Base-by-base conservation (phyloP, 2,329 filamentous ascomycete genomes). In the Sclerotiophoma versabilis region DNA sequence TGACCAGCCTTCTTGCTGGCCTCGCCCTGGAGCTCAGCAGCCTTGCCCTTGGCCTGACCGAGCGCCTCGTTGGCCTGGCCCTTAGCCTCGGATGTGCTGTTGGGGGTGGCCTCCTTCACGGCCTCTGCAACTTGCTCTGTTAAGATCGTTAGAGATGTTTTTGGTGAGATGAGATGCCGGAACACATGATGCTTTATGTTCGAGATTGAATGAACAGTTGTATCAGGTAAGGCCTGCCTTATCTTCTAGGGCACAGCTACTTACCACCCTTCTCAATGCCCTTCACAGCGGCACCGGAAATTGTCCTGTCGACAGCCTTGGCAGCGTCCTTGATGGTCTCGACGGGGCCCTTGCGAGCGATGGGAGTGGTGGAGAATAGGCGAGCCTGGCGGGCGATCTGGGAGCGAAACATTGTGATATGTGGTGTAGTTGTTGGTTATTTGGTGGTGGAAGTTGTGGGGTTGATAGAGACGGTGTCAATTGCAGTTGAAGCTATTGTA, bases 191-290 rank as follows among this genome's bases (percentile, higher is more conserved):
- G 36, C 2, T 27, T 22, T 15, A 26, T 34, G 15, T 22, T 46
- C 30, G 7, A n/a, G 23, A 27, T 19, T n/a, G n/a, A 43, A 30
- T 7, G 9, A 32, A 8, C 26, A 32, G 32, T 15, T 22, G 39
- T 17, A 22, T 43, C 27, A 30, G 43, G 39, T 17, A 34, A 23
- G 33, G 41, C 36, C 34, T 41, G 10, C n/a, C 0, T n/a, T 26
- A 43, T 14, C 22, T 17, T 3, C 10, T 14, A n/a, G 5, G 27
- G 37, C 15, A 12, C 2, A 27, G 29, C 48, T 59, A 80, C 84
- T 54, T 82, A 87, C 85, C 80, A 55, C 83, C 83, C 63, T 80
- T 84, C 74, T 88, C 82, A 57, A 87, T 86, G 38, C 85, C 85
- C 74, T 84, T 83, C 19, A 87, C 82, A 10, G 81, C 80, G 22